A percentile compares a stretch with the other conserved stretches of the same genome.
Evolutionary conservation across 2,329 filamentous ascomycete species (phyloP).

Genomic region (Monosporascus sp.): DNA sequence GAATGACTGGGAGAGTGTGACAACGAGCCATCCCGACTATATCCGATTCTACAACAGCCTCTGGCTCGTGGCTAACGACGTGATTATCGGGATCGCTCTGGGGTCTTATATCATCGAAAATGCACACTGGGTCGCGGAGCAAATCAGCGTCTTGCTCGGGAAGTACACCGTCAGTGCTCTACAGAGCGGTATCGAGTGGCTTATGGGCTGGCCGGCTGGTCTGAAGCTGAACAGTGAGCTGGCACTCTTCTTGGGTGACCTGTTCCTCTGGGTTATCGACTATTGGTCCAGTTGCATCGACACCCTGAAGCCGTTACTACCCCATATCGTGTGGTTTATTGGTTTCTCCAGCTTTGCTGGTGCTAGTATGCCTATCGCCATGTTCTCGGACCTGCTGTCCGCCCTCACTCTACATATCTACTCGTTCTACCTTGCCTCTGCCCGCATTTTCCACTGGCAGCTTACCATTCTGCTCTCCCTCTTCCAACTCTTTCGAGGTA

Average conservation of each 20-base stretch:
- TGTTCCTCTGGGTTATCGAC: constrained; percentile 98
- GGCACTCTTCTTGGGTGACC: constrained; percentile 85
- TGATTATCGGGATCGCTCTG: constrained; percentile 95
- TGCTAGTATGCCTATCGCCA: constrained; percentile 91
- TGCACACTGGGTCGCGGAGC: constrained; percentile 72
- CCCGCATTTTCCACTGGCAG: constrained; percentile 98
- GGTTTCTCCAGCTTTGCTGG: constrained; percentile 93
- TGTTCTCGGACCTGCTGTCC: constrained; percentile 91
- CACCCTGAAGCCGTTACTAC: constrained; percentile 72
- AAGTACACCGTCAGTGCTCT: constrained; percentile 85
- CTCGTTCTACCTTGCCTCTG: constrained; percentile 94
- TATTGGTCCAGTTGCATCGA: constrained; percentile 89
- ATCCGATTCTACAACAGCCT: constrained; percentile 98
- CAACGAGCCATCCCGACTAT: constrained; percentile 92
- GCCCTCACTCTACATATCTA: constrained; percentile 93
- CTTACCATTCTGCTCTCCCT: constrained; percentile 92
- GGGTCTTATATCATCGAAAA: constrained; percentile 98
- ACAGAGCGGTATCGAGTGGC: constrained; percentile 84
- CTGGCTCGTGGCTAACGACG: constrained; percentile 97
- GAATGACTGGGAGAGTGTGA: constrained; percentile 91
- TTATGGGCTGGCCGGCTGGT: constrained; percentile 93
- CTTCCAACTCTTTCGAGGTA: constrained; percentile 97
- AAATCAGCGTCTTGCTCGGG: constrained; percentile 69
- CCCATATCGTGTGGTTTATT: constrained; percentile 83
- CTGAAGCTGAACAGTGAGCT: constrained; percentile 93